phyloP scores from a whole-genome alignment of 495 filamentous ascomycete species.

The Tetracladium marchalianum region DNA sequence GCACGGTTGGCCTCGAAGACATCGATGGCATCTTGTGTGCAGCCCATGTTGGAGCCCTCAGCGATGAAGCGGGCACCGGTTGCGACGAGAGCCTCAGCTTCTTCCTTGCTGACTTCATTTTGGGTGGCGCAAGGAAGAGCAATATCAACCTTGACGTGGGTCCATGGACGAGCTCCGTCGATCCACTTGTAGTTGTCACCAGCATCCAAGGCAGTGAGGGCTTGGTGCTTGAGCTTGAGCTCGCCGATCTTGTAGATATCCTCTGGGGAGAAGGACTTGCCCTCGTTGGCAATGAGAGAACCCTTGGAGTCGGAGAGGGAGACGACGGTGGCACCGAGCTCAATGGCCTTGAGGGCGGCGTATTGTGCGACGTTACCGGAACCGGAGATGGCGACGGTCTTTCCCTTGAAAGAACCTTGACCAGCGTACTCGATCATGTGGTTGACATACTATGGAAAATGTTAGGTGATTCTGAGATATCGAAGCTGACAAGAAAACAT shows the following conservation, averaged over 20 bases:
- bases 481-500: constrained; percentile 15
- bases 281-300: constrained; percentile 57
- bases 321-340: constrained; percentile 86
- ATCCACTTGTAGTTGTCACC: constrained; percentile 75
- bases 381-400: constrained; percentile 91
- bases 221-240: constrained; percentile 80
- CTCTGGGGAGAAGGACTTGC: constrained; percentile 60
- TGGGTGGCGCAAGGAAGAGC: constrained; percentile 91
- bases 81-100: constrained; percentile 72
- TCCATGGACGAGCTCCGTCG: constrained; percentile 82
- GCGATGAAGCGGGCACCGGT: constrained; percentile 79
- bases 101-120: constrained; percentile 89
- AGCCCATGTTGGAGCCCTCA: constrained; percentile 98
- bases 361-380: constrained; percentile 98
- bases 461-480: constrained; percentile 3
- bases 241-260: constrained; percentile 67
- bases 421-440: constrained; percentile 94
- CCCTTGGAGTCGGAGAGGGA: constrained; percentile 94
- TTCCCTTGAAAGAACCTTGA: constrained; percentile 79
- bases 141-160: constrained; percentile 79
- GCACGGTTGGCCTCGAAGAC: constrained; percentile 78
- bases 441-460: constrained; percentile 52
- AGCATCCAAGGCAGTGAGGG: constrained; percentile 51
- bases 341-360: constrained; percentile 91
- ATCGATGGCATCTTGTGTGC: constrained; percentile 90